phyloP scores from a whole-genome alignment of 2,329 filamentous ascomycete species.

The Diaporthe amygdali region DNA sequence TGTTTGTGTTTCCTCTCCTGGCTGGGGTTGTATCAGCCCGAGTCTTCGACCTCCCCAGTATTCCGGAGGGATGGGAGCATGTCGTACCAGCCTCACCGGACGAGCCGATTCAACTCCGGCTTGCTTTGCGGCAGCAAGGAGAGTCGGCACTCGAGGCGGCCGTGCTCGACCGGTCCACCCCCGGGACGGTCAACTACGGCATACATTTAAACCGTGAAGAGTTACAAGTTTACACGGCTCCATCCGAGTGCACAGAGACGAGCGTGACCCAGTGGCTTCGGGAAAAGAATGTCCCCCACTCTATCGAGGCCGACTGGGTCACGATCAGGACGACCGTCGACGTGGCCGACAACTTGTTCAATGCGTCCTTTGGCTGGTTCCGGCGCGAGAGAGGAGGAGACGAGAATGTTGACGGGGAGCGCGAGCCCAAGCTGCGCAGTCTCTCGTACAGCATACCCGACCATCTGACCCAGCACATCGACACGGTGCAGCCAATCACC shows the following conservation, averaged over 20 bases:
- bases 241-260: conserved; percentile 22
- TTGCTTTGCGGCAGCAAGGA: not conserved
- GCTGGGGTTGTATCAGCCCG: too few species aligned
- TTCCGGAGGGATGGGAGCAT: too few species aligned
- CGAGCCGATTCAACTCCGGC: too few species aligned
- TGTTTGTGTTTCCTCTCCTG: too few species aligned
- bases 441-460: conserved; percentile 40
- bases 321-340: conserved; percentile 38
- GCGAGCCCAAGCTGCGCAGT: conserved; percentile 34
- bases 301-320: conserved; percentile 45
- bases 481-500: conserved; percentile 56
- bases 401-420: conserved; percentile 40
- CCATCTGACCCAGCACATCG: conserved; percentile 41
- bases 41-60: too few species aligned
- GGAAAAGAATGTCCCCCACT: not conserved
- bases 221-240: conserved; percentile 27
- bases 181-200: conserved; percentile 29
- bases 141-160: conserved; percentile 20
- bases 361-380: conserved; percentile 48
- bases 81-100: too few species aligned
- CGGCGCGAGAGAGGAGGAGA: conserved; percentile 47
- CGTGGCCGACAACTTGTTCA: conserved; percentile 50
- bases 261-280: conserved; percentile 29
- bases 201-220: conserved; percentile 28
- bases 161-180: conserved; percentile 29